phyloP scores from a whole-genome alignment of 495 filamentous ascomycete species.

The Cryomyces minteri region DNA sequence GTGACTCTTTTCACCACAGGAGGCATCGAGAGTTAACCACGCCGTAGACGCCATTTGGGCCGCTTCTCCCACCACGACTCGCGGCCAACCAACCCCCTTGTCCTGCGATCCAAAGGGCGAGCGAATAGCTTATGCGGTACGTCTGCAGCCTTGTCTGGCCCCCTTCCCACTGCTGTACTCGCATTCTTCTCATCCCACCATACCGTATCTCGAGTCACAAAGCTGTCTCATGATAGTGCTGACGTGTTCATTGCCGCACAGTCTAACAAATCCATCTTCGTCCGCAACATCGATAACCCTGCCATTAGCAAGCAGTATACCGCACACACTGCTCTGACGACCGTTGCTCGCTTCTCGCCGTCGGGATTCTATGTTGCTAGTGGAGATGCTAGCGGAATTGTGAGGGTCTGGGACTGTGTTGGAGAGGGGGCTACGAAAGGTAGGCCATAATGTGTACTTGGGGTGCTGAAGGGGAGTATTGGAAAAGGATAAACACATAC shows the following conservation, averaged over 20 bases:
- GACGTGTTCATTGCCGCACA: slow-evolving; percentile 15
- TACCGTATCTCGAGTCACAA: not conserved
- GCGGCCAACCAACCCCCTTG: slow-evolving; percentile 78
- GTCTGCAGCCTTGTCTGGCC: slow-evolving; percentile 9
- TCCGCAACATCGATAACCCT: slow-evolving; percentile 83
- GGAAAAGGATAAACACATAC: too few species aligned
- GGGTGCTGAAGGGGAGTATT: slow-evolving; percentile 1
- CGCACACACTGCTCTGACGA: slow-evolving; percentile 68
- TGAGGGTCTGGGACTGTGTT: slow-evolving; percentile 73
- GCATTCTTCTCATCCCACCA: too few species aligned
- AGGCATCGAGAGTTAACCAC: not conserved
- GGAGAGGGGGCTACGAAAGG: slow-evolving; percentile 49
- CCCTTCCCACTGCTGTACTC: not conserved
- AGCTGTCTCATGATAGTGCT: not conserved
- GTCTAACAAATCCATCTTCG: slow-evolving; percentile 92
- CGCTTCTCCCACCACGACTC: slow-evolving; percentile 60
- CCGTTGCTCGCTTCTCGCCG: slow-evolving; percentile 85
- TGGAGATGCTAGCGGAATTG: slow-evolving; percentile 66
- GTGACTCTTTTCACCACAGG: not conserved
- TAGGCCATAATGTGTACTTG: slow-evolving; percentile 3
- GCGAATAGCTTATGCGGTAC: slow-evolving; percentile 82
- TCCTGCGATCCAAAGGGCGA: slow-evolving; percentile 83
- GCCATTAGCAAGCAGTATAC: slow-evolving; percentile 71
- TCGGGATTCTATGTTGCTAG: slow-evolving; percentile 93
- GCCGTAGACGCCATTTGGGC: slow-evolving; percentile 49